Evolutionary conservation across 2,329 filamentous ascomycete species (phyloP).

Genomic region (Ceratocystis cacaofunesta): DNA sequence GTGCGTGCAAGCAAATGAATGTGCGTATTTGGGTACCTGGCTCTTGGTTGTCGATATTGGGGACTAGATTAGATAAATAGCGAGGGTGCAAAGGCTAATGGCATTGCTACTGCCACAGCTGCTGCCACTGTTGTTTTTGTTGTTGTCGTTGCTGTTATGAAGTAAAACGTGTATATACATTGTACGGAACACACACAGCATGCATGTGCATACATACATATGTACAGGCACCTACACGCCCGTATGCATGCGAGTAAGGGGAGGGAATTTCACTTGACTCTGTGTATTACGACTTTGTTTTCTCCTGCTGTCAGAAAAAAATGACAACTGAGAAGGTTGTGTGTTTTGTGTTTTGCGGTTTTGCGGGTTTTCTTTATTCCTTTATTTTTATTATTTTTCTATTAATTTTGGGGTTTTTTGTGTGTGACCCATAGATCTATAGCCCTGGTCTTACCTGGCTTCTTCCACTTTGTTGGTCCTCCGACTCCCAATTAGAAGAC

Average conservation of each 20-base stretch:
- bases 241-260: neutral
- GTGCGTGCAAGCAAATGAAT: neutral
- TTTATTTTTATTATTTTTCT: no score
- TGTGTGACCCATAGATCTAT: neutral
- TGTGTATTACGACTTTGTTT: neutral
- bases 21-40: neutral
- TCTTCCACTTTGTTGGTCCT: no score
- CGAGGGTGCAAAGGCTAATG: neutral
- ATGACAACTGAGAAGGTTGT: neutral
- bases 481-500: neutral
- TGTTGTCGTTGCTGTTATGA: neutral
- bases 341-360: neutral
- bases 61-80: neutral
- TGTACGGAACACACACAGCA: neutral
- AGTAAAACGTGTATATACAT: neutral
- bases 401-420: neutral
- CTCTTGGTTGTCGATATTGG: neutral
- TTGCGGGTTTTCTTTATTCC: neutral
- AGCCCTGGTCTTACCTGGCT: neutral
- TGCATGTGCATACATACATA: neutral
- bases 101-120: neutral
- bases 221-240: neutral
- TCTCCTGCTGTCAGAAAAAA: neutral
- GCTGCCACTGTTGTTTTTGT: neutral
- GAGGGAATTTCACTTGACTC: neutral